phyloP scores from a whole-genome alignment of 2,329 filamentous ascomycete species.

The Aspergillus viridinutans region DNA sequence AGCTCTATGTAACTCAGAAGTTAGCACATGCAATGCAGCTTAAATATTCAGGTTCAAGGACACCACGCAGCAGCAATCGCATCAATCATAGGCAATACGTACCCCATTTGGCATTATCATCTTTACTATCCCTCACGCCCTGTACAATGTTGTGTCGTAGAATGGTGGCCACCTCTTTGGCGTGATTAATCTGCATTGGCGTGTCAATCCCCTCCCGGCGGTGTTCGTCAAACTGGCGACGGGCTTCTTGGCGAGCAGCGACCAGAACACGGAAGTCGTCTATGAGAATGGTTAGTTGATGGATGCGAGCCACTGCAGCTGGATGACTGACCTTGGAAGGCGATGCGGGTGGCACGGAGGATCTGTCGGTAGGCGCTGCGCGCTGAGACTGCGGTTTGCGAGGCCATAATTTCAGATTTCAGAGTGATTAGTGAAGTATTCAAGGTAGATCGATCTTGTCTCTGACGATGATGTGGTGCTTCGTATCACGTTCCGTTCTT shows the following conservation, averaged over 20 bases:
- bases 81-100: slow-evolving; percentile 10
- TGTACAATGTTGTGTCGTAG: slow-evolving; percentile 84
- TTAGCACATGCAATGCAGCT: slow-evolving; percentile 1
- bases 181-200: slow-evolving; percentile 66
- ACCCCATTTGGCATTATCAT: slow-evolving; percentile 36
- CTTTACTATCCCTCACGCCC: slow-evolving; percentile 50
- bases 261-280: slow-evolving; percentile 66
- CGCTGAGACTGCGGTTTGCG: slow-evolving; percentile 51
- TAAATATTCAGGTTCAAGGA: not conserved
- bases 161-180: slow-evolving; percentile 75
- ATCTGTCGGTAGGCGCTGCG: slow-evolving; percentile 75
- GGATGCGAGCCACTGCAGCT: not conserved
- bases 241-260: slow-evolving; percentile 69
- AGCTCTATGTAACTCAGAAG: slow-evolving; percentile 55
- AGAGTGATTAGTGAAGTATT: not conserved
- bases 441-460: not conserved
- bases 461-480: not conserved
- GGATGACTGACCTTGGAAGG: slow-evolving; percentile 66
- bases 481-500: not conserved
- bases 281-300: slow-evolving; percentile 31
- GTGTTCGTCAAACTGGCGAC: slow-evolving; percentile 67
- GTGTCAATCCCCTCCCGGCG: slow-evolving; percentile 57
- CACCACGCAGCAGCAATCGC: not conserved
- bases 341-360: slow-evolving; percentile 73
- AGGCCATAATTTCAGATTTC: slow-evolving; percentile 17